These are phyloP conservation scores for Pseudogymnoascus sp. DNA, from an alignment of 2,329 filamentous ascomycete species.

Conservation along the genomic window DNA sequence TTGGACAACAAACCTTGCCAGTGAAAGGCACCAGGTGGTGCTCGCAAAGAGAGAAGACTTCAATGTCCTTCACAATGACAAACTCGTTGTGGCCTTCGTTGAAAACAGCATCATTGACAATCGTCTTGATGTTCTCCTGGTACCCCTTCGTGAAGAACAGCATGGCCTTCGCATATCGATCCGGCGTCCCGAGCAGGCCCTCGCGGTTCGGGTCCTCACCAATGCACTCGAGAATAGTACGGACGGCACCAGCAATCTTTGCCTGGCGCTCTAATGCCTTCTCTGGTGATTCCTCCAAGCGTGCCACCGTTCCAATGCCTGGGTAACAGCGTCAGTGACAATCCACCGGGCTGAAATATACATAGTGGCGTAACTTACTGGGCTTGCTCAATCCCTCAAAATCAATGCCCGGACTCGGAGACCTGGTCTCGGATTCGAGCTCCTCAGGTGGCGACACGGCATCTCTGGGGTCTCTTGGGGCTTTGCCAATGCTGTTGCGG, in stretches of 20 bases:
- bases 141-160: slow-evolving; percentile 96
- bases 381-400: slow-evolving; percentile 53
- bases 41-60: slow-evolving; percentile 89
- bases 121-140: slow-evolving; percentile 83
- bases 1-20: slow-evolving; percentile 61
- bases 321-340: slow-evolving; percentile 16
- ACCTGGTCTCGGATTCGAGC: slow-evolving; percentile 29
- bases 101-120: slow-evolving; percentile 91
- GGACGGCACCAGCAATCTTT: slow-evolving; percentile 52
- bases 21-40: slow-evolving; percentile 95
- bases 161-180: slow-evolving; percentile 89
- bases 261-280: slow-evolving; percentile 44
- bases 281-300: slow-evolving; percentile 47
- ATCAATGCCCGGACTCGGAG: slow-evolving; percentile 50
- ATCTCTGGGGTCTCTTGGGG: slow-evolving; percentile 52
- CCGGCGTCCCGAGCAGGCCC: slow-evolving; percentile 60
- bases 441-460: slow-evolving; percentile 28
- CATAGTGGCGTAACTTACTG: slow-evolving; percentile 31
- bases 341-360: neutral
- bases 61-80: slow-evolving; percentile 96
- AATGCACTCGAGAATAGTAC: slow-evolving; percentile 59
- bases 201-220: slow-evolving; percentile 60
- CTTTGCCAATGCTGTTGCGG: slow-evolving; percentile 48
- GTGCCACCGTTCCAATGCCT: slow-evolving; percentile 56
- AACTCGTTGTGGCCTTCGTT: slow-evolving; percentile 95